These are phyloP conservation scores for Aspergillus proliferans DNA, from an alignment of 2,329 filamentous ascomycete genomes.

Conservation along the genomic window DNA sequence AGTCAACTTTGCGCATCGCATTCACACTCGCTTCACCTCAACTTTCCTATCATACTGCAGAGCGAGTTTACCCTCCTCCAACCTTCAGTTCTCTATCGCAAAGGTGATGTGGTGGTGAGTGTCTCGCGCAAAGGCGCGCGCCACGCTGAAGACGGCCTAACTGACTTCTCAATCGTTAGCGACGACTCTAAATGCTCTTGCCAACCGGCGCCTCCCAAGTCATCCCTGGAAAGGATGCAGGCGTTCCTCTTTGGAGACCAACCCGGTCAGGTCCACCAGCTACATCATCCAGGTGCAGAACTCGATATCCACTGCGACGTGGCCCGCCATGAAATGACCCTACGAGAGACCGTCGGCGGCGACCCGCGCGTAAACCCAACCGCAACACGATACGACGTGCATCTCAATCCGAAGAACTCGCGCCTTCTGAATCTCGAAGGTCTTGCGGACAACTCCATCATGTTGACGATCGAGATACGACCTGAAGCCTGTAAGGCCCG, in stretches of 20 bases:
- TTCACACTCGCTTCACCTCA: no score
- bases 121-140: background rate
- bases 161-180: conserved; percentile 5
- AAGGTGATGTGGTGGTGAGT: background rate
- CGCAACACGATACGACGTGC: background rate
- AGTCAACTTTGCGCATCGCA: no score
- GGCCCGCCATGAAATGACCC: conserved; percentile 11
- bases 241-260: conserved; percentile 10
- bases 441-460: conserved; percentile 21
- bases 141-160: background rate
- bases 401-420: conserved; percentile 14
- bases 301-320: conserved; percentile 22
- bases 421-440: conserved; percentile 23
- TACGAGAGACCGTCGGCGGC: conserved; percentile 17
- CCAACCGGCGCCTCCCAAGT: conserved; percentile 11
- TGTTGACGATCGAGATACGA: conserved; percentile 16
- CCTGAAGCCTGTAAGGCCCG: conserved; percentile 6
- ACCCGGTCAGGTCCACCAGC: conserved; percentile 8
- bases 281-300: conserved; percentile 14
- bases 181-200: conserved; percentile 16
- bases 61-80: no score
- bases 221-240: conserved; percentile 6
- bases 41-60: no score
- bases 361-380: background rate
- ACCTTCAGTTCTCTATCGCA: background rate